These are phyloP conservation scores for Ceratocystis eucalypticola DNA, from an alignment of 2,329 filamentous ascomycete genomes.

Conservation along the genomic window DNA sequence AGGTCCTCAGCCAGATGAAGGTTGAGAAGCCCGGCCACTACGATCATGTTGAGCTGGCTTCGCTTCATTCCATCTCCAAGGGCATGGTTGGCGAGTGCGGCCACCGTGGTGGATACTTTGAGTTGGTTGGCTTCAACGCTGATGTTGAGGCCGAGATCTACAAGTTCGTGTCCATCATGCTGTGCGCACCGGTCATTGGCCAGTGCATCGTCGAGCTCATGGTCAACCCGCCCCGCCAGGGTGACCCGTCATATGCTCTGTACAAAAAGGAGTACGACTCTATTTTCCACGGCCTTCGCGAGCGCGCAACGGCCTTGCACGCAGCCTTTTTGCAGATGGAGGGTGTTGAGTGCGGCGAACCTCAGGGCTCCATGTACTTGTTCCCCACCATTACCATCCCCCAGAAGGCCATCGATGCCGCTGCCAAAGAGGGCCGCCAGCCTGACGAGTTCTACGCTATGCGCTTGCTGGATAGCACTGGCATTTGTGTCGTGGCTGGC, in stretches of 20 bases:
- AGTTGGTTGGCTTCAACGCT: constrained; percentile 77
- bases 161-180: constrained; percentile 95
- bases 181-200: constrained; percentile 87
- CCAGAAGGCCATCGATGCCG: constrained; percentile 60
- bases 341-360: constrained; percentile 77
- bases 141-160: constrained; percentile 88
- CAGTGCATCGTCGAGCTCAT: constrained; percentile 96
- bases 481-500: constrained; percentile 86
- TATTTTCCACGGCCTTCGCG: constrained; percentile 65
- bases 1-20: constrained; percentile 69
- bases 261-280: constrained; percentile 75
- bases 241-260: constrained; percentile 69
- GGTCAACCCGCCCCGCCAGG: constrained; percentile 82
- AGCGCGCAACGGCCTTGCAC: constrained; percentile 74
- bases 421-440: constrained; percentile 55
- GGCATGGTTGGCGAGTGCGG: constrained; percentile 98
- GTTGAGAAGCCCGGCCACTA: constrained; percentile 60
- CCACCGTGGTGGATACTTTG: constrained; percentile 94
- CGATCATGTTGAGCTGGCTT: constrained; percentile 76
- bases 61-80: constrained; percentile 88
- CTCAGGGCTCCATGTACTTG: constrained; percentile 96
- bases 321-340: constrained; percentile 90
- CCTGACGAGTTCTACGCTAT: constrained; percentile 93
- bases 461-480: constrained; percentile 79
- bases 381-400: constrained; percentile 87